Evolutionary conservation across 345 rosid genomes (phyloP), one percentile per base, ranked within the genome.

Genomic region (Geranium rotundifolium): DNA sequence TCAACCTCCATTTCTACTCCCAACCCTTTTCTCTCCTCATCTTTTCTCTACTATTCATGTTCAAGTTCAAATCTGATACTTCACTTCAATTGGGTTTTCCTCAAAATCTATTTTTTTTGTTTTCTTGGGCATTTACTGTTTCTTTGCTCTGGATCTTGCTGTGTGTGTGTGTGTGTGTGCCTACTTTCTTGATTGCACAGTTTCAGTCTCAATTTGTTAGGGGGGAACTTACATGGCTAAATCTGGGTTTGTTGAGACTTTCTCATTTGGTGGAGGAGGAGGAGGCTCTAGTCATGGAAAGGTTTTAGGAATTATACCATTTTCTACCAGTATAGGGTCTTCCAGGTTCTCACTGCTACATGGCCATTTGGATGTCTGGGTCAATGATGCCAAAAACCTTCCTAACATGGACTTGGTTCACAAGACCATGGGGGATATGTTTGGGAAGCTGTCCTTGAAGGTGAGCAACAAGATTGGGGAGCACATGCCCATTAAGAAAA

Each of bases 321-420:
- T 85, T 71, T 68, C 73, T 7, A 80, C 92, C 66, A 75, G 59
- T 64, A 73, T 69, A 29, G 84, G 75, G 49, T 85, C 92, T 56
- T 60, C 82, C 65, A 77, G 80, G 69, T 71, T 81, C 8, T 60
- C 77, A 29, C 80, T 82, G 52, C 74, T 91, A 64, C 98, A 91
- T 75, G 98, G 98, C 16, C 82, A 81, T 69, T 69, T 91, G 62
- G 96, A 89, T 65, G 81, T 91, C 66, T 85, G 85, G 89, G 86
- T 91, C 65, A 84, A 79, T 72, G 85, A 83, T 63, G 98, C 96
- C 68, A 82, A 81, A 54, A 83, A 84, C 72, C 89, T 92, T 29
- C 98, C 98, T 5, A 92, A 92, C 74, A 76, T 89, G 88, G 98
- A 92, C 69, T 72, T 80, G 67, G 79, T 91, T 60, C 98, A 89